Evolutionary conservation across 2,329 filamentous ascomycete species (phyloP).

Genomic region (Acrocalymma vagum): DNA sequence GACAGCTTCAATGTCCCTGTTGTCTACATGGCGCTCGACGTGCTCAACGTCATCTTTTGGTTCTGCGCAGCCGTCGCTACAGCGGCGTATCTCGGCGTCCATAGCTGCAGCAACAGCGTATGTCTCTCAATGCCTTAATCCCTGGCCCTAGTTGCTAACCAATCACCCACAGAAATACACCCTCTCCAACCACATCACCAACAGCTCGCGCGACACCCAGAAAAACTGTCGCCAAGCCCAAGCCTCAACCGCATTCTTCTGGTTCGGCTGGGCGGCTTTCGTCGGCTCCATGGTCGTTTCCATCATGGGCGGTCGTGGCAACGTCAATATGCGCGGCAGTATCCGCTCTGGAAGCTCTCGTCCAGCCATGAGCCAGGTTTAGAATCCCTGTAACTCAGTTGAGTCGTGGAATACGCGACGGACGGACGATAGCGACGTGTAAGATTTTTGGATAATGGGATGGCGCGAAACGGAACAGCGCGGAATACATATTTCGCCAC

Average conservation of each 20-base stretch:
- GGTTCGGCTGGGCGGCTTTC: conserved; percentile 76
- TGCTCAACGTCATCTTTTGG: conserved; percentile 70
- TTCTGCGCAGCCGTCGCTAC: conserved; percentile 76
- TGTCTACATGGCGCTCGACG: conserved; percentile 65
- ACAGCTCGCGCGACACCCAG: conserved; percentile 65
- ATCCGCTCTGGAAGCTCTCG: conserved; percentile 55
- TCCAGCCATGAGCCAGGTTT: conserved; percentile 66
- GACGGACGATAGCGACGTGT: conserved; percentile 20
- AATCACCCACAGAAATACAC: conserved; percentile 49
- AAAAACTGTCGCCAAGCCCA: conserved; percentile 80
- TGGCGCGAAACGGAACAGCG: neutral
- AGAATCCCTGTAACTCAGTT: conserved; percentile 41
- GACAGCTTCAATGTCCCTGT: conserved; percentile 62
- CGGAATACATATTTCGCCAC: too few species aligned
- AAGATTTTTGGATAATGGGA: too few species aligned
- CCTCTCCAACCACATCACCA: conserved; percentile 66
- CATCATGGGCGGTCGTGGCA: conserved; percentile 61
- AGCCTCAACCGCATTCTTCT: conserved; percentile 78
- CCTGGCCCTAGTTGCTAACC: conserved; percentile 1
- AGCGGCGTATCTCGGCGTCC: conserved; percentile 72
- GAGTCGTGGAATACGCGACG: conserved; percentile 38
- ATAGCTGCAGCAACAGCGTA: conserved; percentile 71
- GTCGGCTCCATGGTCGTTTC: conserved; percentile 64
- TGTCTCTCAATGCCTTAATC: conserved; percentile 29
- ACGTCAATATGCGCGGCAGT: conserved; percentile 55